phyloP scores from a whole-genome alignment of 2,329 filamentous ascomycete species.

The Fusarium praegraminearum region DNA sequence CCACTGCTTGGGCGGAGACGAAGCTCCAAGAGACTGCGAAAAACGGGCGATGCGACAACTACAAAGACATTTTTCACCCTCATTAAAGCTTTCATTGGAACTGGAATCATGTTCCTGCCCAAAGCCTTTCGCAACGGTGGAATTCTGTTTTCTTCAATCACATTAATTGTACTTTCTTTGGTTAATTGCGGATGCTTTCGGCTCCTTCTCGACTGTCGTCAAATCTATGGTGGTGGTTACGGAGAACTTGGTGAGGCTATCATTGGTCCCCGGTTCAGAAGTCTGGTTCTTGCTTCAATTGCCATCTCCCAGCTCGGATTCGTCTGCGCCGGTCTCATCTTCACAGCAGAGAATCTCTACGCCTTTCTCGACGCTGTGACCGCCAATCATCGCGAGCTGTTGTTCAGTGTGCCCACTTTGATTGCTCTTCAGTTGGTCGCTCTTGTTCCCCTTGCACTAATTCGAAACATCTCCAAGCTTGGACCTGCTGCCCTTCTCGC shows the following conservation, averaged over 20 bases:
- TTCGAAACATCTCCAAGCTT: conserved; percentile 81
- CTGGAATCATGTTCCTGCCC: conserved; percentile 84
- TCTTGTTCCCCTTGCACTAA: conserved; percentile 75
- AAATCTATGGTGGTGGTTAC: conserved; percentile 75
- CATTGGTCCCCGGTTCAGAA: conserved; percentile 71
- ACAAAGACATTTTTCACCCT: conserved; percentile 82
- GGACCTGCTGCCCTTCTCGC: conserved; percentile 76
- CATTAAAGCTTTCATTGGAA: conserved; percentile 82
- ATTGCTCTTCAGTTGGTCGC: conserved; percentile 75
- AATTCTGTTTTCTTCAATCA: conserved; percentile 78
- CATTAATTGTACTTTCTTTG: conserved; percentile 72
- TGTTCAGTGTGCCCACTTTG: conserved; percentile 64
- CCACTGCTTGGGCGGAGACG: conserved; percentile 66
- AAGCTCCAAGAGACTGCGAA: conserved; percentile 59
- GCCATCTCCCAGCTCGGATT: conserved; percentile 82
- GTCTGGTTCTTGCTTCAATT: conserved; percentile 76
- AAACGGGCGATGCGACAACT: conserved; percentile 73
- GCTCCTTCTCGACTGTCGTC: conserved; percentile 75
- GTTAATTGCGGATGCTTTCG: conserved; percentile 79
- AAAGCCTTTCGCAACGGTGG: conserved; percentile 84
- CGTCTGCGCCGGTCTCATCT: conserved; percentile 81
- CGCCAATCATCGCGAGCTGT: conserved; percentile 61
- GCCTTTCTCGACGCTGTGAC: conserved; percentile 75
- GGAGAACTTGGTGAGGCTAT: conserved; percentile 78
- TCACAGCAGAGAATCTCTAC: conserved; percentile 79